Base-by-base conservation (phyloP, 2,329 filamentous ascomycete genomes). In the Fulvia fulva region DNA sequence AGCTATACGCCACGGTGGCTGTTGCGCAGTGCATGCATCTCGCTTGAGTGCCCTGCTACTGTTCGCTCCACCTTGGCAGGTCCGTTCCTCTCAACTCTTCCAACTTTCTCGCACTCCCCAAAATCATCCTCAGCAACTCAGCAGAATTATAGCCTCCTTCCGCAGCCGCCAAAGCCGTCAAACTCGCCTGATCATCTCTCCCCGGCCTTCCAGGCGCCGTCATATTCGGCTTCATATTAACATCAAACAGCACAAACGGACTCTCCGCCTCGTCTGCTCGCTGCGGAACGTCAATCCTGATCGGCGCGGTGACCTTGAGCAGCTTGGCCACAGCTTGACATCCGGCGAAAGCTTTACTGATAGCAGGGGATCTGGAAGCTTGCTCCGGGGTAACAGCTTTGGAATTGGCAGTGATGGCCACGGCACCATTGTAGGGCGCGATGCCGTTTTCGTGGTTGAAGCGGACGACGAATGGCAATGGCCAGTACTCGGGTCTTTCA, bases 151-250 rank as follows among this genome's bases (percentile, higher is more conserved):
- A 80, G 0, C 76, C 76, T 8, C 77, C 57, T 3, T 68, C 71
- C 2, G 66, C 63, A 8, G 78, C 79, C 5, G 79, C 77, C 41
- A 80, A 70, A 1, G 64, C 76, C 2, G 74, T 78, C 14, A 81
- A 60, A 59, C 78, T 79, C 0, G 77, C 76, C 63, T 82, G 78
- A 53, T 81, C 72, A 11, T 80, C 76, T 12, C 79, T 70, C 0
- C 77, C 77, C 0, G 78, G 77, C 14, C 78, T 70, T 2, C 78
- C 78, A 2, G 78, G 77, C 0, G 78, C 79, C 4, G 77, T 80
- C 73, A 78, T 78, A 50, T 79, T 78, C 73, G 78, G 78, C 64
- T 81, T 81, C 76, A 81, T 79, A 55, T 81, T 81, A 12, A 81
- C 71, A 66, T 82, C 78, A 61, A 81, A 81, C 19, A 81, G 65